phyloP scores from a whole-genome alignment of 163 green algal species.

The Scenedesmus sp. region DNA sequence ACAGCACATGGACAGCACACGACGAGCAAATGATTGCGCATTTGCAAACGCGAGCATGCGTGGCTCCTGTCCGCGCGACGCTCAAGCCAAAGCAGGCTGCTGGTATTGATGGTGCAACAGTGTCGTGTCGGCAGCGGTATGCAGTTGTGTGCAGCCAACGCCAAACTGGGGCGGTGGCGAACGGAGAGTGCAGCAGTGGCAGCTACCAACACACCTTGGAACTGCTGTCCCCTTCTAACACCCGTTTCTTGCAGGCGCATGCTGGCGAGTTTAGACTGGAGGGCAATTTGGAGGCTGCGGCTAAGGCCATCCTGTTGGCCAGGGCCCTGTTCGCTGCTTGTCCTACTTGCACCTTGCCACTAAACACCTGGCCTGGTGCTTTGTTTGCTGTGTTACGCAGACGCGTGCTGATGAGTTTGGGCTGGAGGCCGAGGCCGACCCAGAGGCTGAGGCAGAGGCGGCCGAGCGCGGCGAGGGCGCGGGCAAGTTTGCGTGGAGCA shows the following conservation, averaged over 20 bases:
- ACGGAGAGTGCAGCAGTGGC: too few species aligned
- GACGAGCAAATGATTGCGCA: neutral
- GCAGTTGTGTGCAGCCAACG: neutral
- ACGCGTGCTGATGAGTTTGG: constrained; percentile 48
- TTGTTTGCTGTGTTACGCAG: neutral
- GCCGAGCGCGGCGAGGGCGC: constrained; percentile 53
- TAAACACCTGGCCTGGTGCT: neutral
- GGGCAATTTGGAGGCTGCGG: too few species aligned
- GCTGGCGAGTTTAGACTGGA: too few species aligned
- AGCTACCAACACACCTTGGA: too few species aligned
- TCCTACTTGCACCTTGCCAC: neutral
- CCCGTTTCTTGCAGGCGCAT: too few species aligned
- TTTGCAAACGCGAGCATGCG: neutral
- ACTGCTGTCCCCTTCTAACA: too few species aligned
- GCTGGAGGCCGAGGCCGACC: constrained; percentile 51
- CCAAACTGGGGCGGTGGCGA: neutral
- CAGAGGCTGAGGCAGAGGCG: constrained; percentile 53
- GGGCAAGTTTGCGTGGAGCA: constrained; percentile 91
- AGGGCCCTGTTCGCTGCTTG: too few species aligned
- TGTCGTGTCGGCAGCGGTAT: neutral
- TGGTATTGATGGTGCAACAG: neutral
- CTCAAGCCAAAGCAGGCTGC: too few species aligned
- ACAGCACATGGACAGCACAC: neutral
- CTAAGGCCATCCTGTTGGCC: too few species aligned
- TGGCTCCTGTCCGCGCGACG: too few species aligned